phyloP scores from a whole-genome alignment of 768 basidiomycete genomes.

The Hygrophoropsis aurantiaca region DNA sequence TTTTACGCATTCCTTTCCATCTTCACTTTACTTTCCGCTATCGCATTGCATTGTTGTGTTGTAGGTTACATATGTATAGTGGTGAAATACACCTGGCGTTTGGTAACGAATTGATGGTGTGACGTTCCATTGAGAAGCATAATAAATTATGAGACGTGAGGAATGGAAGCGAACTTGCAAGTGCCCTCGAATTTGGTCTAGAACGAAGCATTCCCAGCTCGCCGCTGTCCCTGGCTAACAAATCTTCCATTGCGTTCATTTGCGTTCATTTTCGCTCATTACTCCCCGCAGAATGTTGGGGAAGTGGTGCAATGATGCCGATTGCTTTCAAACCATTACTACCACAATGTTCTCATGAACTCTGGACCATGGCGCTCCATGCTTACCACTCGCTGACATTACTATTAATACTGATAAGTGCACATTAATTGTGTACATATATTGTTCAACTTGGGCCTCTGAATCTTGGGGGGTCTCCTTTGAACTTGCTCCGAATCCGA shows the following conservation, averaged over 20 bases:
- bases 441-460: too few species aligned
- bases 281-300: too few species aligned
- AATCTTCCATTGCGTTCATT: not conserved
- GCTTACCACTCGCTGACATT: too few species aligned
- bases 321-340: too few species aligned
- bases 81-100: conserved; percentile 4
- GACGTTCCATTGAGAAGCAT: not conserved
- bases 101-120: not conserved
- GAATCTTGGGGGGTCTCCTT: too few species aligned
- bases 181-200: too few species aligned
- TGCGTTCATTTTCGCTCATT: not conserved
- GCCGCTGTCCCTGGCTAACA: conserved; percentile 10
- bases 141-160: not conserved
- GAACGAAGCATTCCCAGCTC: not conserved
- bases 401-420: too few species aligned
- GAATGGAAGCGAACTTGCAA: not conserved
- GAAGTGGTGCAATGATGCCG: too few species aligned
- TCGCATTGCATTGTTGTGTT: conserved; percentile 29
- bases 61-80: conserved; percentile 28
- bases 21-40: conserved; percentile 25
- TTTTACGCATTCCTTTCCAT: conserved; percentile 25
- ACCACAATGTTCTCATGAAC: too few species aligned
- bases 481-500: too few species aligned
- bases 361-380: too few species aligned
- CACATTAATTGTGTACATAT: too few species aligned